Conservation (phyloP, 1,284 basidiomycete genomes). For the Trichosporon faecale region DNA sequence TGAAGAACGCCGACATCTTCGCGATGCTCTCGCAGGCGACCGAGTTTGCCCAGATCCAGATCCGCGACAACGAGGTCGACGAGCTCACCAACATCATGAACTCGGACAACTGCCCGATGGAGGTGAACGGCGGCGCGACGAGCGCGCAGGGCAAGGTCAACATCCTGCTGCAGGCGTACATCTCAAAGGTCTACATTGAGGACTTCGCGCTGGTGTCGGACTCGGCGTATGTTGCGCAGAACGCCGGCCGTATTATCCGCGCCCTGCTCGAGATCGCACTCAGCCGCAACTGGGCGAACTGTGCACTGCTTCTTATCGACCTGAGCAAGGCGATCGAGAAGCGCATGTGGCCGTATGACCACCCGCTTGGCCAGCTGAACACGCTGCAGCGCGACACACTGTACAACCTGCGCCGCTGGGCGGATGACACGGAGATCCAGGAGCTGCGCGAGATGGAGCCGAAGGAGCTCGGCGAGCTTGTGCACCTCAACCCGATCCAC, state of each 20-base stretch:
- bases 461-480: slow-evolving; percentile 71
- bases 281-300: slow-evolving; percentile 84
- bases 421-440: slow-evolving; percentile 74
- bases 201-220: slow-evolving; percentile 98
- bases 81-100: slow-evolving; percentile 74
- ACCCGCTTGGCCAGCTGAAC: slow-evolving; percentile 78
- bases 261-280: slow-evolving; percentile 92
- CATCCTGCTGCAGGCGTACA: slow-evolving; percentile 86
- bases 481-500: slow-evolving; percentile 83
- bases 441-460: slow-evolving; percentile 75
- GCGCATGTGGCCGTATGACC: slow-evolving; percentile 92
- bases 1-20: slow-evolving; percentile 91
- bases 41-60: slow-evolving; percentile 95
- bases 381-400: slow-evolving; percentile 73
- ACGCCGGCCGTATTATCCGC: slow-evolving; percentile 89
- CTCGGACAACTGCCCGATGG: slow-evolving; percentile 64
- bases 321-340: slow-evolving; percentile 93
- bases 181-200: slow-evolving; percentile 75
- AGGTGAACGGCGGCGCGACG: slow-evolving; percentile 71
- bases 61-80: slow-evolving; percentile 81
- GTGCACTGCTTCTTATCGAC: slow-evolving; percentile 75
- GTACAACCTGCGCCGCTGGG: slow-evolving; percentile 75
- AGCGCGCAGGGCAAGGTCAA: slow-evolving; percentile 90
- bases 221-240: slow-evolving; percentile 85
- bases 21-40: slow-evolving; percentile 83